phyloP scores from a whole-genome alignment of 805 yeast species.

The Candida palmyrensis region DNA sequence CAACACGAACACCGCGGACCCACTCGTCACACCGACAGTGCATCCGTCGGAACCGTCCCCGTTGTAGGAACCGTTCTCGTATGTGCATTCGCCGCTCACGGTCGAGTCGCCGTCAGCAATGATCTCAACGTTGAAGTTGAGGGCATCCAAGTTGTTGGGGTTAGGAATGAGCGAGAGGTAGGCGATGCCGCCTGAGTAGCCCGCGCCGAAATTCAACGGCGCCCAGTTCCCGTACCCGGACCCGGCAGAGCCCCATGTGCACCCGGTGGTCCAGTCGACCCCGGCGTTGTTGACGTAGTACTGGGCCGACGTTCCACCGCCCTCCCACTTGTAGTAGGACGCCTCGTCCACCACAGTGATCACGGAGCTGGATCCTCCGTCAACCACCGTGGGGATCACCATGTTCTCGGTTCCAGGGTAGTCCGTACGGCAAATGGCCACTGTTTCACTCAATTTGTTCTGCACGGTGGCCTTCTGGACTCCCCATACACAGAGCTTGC shows the following conservation, averaged over 20 bases:
- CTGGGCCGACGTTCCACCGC: constrained; percentile 63
- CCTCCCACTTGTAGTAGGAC: constrained; percentile 58
- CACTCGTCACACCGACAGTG: constrained; percentile 62
- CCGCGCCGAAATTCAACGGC: constrained; percentile 75
- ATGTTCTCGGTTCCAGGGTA: constrained; percentile 81
- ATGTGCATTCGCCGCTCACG: constrained; percentile 68
- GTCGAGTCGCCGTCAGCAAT: constrained; percentile 47
- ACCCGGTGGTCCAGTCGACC: constrained; percentile 55
- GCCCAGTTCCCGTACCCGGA: constrained; percentile 75
- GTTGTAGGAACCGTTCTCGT: constrained; percentile 67
- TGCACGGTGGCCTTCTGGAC: constrained; percentile 48
- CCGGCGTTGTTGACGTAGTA: constrained; percentile 77
- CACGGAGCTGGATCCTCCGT: constrained; percentile 45
- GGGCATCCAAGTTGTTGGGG: constrained; percentile 54
- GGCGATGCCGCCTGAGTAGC: constrained; percentile 53
- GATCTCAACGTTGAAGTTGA: constrained; percentile 41
- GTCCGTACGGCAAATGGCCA: constrained; percentile 73
- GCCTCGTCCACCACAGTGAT: constrained; percentile 58
- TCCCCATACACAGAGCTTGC: constrained; percentile 66
- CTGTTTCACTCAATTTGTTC: constrained; percentile 44
- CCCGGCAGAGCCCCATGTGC: constrained; percentile 63
- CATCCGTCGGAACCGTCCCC: constrained; percentile 84
- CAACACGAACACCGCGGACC: constrained; percentile 54
- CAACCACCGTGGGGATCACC: constrained; percentile 66
- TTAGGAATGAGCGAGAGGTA: constrained; percentile 74